Evolutionary conservation across 108 stramenopile species (phyloP).

Genomic region (Nitzschia inconspicua): DNA sequence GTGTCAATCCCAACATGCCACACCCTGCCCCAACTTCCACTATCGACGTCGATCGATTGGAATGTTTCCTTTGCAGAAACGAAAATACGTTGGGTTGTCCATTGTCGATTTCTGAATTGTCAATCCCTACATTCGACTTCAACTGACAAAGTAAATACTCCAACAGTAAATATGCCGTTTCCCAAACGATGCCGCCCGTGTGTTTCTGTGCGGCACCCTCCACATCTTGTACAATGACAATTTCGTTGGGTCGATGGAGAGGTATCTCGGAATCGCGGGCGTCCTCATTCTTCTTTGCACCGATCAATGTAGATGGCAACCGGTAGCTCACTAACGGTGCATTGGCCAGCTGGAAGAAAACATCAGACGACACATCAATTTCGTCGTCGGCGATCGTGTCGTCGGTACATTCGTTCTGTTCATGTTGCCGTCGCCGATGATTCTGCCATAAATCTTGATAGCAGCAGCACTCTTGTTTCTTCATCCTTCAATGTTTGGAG

Average conservation of each 20-base stretch:
- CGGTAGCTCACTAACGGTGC: slow-evolving; percentile 53
- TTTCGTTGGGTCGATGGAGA: background rate
- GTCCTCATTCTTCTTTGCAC: background rate
- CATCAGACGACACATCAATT: slow-evolving; percentile 16
- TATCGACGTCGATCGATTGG: background rate
- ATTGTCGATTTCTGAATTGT: background rate
- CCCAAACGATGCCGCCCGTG: slow-evolving; percentile 82
- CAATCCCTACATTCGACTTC: no score
- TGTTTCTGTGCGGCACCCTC: slow-evolving; percentile 41
- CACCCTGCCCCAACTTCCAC: slow-evolving; percentile 2
- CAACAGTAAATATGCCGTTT: slow-evolving; percentile 58
- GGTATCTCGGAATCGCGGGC: background rate
- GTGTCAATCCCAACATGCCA: slow-evolving; percentile 14
- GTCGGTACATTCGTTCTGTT: no score
- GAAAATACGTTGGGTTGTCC: background rate
- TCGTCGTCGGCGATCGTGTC: slow-evolving; percentile 15
- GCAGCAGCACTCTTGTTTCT: no score
- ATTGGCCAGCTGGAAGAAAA: slow-evolving; percentile 75
- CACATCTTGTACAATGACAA: slow-evolving; percentile 52
- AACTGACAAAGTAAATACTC: slow-evolving; percentile 48
- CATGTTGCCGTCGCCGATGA: no score
- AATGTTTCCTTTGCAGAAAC: background rate
- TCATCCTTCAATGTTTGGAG: no score
- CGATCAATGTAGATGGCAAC: slow-evolving; percentile 3
- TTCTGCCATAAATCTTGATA: no score